Conservation (phyloP, 495 filamentous ascomycete genomes). For the Tuber brumale region DNA sequence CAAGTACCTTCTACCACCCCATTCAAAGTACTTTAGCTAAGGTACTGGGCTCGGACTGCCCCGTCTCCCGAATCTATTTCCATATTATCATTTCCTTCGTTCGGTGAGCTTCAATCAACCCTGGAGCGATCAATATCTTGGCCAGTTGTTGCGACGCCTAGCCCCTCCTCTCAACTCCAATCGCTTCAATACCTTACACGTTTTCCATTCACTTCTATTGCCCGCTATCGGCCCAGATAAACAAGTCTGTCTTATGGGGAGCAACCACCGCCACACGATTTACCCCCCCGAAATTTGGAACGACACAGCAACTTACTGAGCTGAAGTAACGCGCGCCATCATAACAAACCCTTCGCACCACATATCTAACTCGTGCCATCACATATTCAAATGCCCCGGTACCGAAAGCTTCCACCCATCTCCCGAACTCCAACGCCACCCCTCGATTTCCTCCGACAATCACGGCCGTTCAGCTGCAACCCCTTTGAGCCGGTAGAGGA, state of each 20-base stretch:
- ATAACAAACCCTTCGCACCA: background rate
- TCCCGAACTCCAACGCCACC: constrained; percentile 25
- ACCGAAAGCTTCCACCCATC: constrained; percentile 30
- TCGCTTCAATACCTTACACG: background rate
- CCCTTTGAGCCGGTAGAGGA: background rate
- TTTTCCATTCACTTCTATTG: background rate
- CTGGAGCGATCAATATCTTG: background rate
- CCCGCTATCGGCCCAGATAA: background rate
- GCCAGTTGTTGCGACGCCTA: background rate
- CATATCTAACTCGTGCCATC: background rate
- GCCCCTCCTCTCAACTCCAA: constrained; percentile 1
- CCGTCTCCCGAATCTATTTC: background rate
- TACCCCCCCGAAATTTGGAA: background rate
- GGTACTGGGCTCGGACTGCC: background rate
- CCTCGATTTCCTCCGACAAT: constrained; percentile 6
- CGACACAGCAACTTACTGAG: background rate
- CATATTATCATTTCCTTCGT: background rate
- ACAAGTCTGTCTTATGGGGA: constrained; percentile 3
- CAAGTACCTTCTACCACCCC: background rate
- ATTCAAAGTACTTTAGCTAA: background rate
- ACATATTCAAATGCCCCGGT: constrained; percentile 13
- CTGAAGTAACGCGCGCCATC: background rate
- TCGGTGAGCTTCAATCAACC: background rate
- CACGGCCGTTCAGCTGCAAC: constrained; percentile 8
- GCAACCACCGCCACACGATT: background rate